Evolutionary conservation across 2,329 filamentous ascomycete genomes (phyloP).

Genomic region (Apiospora pterosperma): DNA sequence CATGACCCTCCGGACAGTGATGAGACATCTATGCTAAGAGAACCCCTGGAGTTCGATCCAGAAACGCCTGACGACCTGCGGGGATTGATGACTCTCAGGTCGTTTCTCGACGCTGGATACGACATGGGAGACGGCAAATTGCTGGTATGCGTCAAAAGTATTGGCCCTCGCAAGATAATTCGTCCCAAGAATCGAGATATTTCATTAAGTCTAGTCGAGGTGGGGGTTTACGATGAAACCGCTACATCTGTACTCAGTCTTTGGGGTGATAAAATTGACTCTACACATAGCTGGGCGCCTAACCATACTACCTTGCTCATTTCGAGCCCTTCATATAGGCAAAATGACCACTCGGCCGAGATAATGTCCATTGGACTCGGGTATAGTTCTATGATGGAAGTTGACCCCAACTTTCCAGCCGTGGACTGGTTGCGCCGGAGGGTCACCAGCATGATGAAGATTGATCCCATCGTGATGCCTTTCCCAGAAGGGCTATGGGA

Average conservation of each 20-base stretch:
- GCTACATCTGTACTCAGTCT: slow-evolving; percentile 49
- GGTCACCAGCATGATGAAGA: slow-evolving; percentile 42
- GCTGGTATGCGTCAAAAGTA: slow-evolving; percentile 55
- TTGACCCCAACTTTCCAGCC: slow-evolving; percentile 52
- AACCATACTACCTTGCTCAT: slow-evolving; percentile 49
- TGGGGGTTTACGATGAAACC: slow-evolving; percentile 57
- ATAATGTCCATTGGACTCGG: slow-evolving; percentile 25
- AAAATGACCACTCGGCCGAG: neutral
- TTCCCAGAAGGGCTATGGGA: slow-evolving; percentile 33
- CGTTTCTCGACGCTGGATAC: slow-evolving; percentile 51
- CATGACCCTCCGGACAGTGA: slow-evolving; percentile 32
- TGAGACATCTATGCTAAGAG: slow-evolving; percentile 37
- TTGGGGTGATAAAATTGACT: slow-evolving; percentile 48
- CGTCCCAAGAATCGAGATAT: slow-evolving; percentile 42
- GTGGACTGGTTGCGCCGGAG: slow-evolving; percentile 50
- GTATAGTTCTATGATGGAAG: slow-evolving; percentile 47
- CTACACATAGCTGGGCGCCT: slow-evolving; percentile 40
- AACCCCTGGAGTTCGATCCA: slow-evolving; percentile 40
- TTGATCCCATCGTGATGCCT: slow-evolving; percentile 45
- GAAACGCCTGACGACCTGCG: slow-evolving; percentile 26
- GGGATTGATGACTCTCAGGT: slow-evolving; percentile 53
- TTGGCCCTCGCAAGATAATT: slow-evolving; percentile 49
- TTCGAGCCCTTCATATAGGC: slow-evolving; percentile 33
- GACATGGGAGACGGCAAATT: slow-evolving; percentile 48
- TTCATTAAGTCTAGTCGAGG: slow-evolving; percentile 42